Conservation (phyloP, 2,329 filamentous ascomycete species). For the Akanthomyces dipterigenus region DNA sequence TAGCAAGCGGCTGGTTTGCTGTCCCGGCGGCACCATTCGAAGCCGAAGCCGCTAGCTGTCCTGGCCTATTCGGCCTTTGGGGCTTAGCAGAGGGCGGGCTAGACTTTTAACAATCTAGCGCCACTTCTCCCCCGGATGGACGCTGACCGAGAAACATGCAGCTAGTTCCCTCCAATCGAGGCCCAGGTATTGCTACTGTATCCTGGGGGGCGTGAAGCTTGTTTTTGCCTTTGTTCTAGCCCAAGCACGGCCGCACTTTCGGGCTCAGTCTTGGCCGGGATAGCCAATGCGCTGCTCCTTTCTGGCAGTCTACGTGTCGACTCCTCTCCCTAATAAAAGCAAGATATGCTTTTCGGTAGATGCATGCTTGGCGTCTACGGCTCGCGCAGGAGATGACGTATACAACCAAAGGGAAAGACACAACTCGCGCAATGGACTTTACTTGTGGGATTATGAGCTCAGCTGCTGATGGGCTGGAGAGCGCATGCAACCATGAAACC, state of each 20-base stretch:
- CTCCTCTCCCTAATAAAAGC: too few species aligned
- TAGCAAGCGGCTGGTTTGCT: background rate
- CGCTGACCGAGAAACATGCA: background rate
- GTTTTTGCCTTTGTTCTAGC: background rate
- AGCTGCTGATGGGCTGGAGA: background rate
- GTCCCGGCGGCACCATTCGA: background rate
- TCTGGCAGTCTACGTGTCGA: too few species aligned
- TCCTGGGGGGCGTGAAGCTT: background rate
- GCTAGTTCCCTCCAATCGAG: background rate
- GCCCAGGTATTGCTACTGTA: background rate
- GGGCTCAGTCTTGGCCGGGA: too few species aligned
- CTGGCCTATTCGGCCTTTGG: background rate
- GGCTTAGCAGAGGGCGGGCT: background rate
- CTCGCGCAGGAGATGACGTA: background rate
- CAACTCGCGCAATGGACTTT: background rate
- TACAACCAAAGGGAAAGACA: background rate
- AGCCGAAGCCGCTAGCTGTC: background rate
- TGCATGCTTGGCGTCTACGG: background rate
- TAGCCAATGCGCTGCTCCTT: too few species aligned
- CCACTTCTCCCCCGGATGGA: background rate
- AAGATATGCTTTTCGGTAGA: too few species aligned
- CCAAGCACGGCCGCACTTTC: too few species aligned
- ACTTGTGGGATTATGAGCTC: background rate
- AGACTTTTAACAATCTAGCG: background rate
- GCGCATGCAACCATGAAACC: background rate